phyloP scores from a whole-genome alignment of 108 stramenopile genomes.

The Pseudonitzschia delicatissima region DNA sequence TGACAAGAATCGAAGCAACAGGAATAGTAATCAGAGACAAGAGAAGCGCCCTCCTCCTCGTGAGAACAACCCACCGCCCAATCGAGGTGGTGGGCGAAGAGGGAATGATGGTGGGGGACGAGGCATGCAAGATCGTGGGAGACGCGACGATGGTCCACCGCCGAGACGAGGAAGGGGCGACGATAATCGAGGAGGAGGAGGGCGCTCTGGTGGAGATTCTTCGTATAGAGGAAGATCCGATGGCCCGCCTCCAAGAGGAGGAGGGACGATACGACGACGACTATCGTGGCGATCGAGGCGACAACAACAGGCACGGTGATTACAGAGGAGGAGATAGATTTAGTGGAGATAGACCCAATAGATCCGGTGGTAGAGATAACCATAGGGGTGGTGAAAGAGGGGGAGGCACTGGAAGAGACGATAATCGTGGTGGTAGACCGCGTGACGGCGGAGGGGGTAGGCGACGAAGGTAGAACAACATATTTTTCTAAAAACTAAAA shows the following conservation, averaged over 20 bases:
- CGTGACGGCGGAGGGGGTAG: slow-evolving; percentile 14
- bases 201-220: slow-evolving; percentile 5
- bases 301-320: background rate
- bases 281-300: slow-evolving; percentile 6
- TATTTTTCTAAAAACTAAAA: too few species aligned
- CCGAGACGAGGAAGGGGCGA: background rate
- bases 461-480: background rate
- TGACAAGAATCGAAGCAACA: background rate
- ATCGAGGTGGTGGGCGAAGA: slow-evolving; percentile 3
- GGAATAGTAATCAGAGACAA: slow-evolving; percentile 3
- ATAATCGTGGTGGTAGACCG: slow-evolving; percentile 18
- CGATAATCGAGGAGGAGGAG: slow-evolving; percentile 3
- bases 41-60: slow-evolving; percentile 1
- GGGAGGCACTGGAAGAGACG: slow-evolving; percentile 15
- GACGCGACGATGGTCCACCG: background rate
- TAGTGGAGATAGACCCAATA: background rate
- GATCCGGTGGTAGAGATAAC: slow-evolving; percentile 1
- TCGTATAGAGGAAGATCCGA: slow-evolving; percentile 10
- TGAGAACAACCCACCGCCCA: background rate
- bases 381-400: slow-evolving; percentile 18
- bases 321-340: slow-evolving; percentile 2
- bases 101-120: background rate
- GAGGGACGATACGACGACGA: slow-evolving; percentile 13
- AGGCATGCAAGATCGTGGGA: slow-evolving; percentile 5
- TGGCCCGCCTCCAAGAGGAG: slow-evolving; percentile 16